Conservation (phyloP, 2,329 filamentous ascomycete species). For the Dactylellina drechsleri region DNA sequence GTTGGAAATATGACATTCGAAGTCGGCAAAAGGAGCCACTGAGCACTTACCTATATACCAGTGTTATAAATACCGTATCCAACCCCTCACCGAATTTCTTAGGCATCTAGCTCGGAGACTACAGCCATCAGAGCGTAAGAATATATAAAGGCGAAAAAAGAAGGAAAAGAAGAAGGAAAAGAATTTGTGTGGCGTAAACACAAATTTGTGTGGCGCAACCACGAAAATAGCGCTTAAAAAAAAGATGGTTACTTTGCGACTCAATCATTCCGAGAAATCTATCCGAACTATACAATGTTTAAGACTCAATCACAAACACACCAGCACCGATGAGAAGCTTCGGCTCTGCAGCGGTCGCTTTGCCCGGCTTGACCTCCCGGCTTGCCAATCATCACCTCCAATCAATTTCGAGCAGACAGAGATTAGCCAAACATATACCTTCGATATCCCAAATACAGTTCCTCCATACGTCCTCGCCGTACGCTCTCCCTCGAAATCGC, state of each 20-base stretch:
- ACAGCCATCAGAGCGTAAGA: too few relatives aligned
- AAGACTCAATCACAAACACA: too few relatives aligned
- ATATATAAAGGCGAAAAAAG: too few relatives aligned
- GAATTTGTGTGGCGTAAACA: background rate
- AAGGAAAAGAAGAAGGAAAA: too few relatives aligned
- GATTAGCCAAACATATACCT: background rate
- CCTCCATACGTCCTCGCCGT: constrained; percentile 35
- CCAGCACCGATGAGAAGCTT: constrained; percentile 31
- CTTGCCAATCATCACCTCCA: background rate
- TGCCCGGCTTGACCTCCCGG: constrained; percentile 36
- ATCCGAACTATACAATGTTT: too few relatives aligned
- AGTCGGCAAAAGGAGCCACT: too few relatives aligned
- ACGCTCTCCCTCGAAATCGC: constrained; percentile 38
- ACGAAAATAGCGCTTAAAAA: background rate
- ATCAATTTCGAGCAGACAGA: background rate
- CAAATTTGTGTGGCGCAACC: background rate
- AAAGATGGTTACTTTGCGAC: background rate
- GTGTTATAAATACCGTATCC: too few relatives aligned
- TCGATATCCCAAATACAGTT: constrained; percentile 11
- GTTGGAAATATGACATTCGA: too few relatives aligned
- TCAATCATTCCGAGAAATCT: too few relatives aligned
- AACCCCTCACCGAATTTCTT: too few relatives aligned
- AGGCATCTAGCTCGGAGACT: too few relatives aligned
- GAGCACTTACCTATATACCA: too few relatives aligned
- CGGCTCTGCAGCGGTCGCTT: constrained; percentile 21